Conservation (phyloP, 2,329 filamentous ascomycete species). For the Trichoderma sp. region DNA sequence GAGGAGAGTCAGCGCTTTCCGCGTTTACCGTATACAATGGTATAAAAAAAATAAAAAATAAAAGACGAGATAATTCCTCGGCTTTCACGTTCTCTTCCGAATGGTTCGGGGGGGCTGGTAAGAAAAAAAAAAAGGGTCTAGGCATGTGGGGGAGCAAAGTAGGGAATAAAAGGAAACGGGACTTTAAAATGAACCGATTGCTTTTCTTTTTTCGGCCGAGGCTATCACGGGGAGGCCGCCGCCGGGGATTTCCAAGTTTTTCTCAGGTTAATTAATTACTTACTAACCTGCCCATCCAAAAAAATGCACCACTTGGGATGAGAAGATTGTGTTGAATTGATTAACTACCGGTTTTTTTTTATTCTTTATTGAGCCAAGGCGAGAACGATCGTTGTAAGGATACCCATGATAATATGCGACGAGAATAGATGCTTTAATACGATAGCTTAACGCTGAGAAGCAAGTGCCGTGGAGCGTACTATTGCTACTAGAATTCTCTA, state of each 20-base stretch:
- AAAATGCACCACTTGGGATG: background rate
- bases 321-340: background rate
- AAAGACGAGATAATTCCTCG: background rate
- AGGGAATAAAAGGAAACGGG: background rate
- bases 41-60: background rate
- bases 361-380: background rate
- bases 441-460: background rate
- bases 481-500: background rate
- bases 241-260: background rate
- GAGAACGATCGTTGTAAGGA: conserved; percentile 1
- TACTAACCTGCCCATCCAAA: too few species aligned
- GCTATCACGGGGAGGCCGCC: conserved; percentile 24
- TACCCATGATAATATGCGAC: conserved; percentile 1
- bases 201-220: conserved; percentile 5
- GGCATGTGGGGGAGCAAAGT: background rate
- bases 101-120: background rate
- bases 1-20: background rate
- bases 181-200: background rate
- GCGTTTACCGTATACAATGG: background rate
- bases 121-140: background rate
- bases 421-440: conserved; percentile 4
- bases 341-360: background rate
- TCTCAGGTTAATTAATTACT: background rate
- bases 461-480: conserved; percentile 3
- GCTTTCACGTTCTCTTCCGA: background rate